Evolutionary conservation across 1,284 basidiomycete genomes (phyloP), one percentile per base, ranked within the genome.

Genomic region (Leccinum glutinopallens): DNA sequence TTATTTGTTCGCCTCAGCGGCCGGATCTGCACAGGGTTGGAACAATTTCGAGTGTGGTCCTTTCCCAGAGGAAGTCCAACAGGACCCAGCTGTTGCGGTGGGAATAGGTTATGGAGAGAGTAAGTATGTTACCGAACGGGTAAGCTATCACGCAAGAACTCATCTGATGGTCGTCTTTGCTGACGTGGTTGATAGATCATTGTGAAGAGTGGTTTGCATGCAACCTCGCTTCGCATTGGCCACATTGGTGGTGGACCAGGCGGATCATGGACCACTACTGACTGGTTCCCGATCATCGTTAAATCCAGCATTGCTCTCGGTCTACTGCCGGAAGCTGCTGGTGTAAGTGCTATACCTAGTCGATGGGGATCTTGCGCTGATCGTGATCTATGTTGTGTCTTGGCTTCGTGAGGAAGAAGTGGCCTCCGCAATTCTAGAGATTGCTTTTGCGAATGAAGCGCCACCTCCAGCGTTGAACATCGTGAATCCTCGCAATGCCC

Each of bases 1-100:
- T 5, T 74, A 78, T 51, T 35, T 78, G 17, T 80, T 77, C 61
- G 74, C 73, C 0, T 78, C 76, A 0, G 76, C 75, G 0, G 63
- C 78, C 32, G 67, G 68, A 0, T 67, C 71, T 9, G 68, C 69
- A 4, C 68, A 69, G 29, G 63, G 62, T 5, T 78, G 73, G 74
- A 66, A 72, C 58, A 54, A 33, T 1, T 13, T 22, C 0, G 55
- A 55, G 9, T 5, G 9, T 22, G 77, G 75, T 0, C 64, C 67
- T 0, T 72, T 71, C 37, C 77, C 77, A 0, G 77, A 78, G 55
- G 67, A 67, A 33, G 33, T 73, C 5, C 56, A 73, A 10, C 54
- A 59, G 2, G 71, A 73, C 39, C 59, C 69, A 0, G 58, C 55
- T 4, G 15, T 61, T 6, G 70, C 72, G n/a, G 65, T 69, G 8